Evolutionary conservation across 1,284 basidiomycete species (phyloP), one percentile per base, ranked within the genome.

Genomic region (Marasmius tenuissimus): DNA sequence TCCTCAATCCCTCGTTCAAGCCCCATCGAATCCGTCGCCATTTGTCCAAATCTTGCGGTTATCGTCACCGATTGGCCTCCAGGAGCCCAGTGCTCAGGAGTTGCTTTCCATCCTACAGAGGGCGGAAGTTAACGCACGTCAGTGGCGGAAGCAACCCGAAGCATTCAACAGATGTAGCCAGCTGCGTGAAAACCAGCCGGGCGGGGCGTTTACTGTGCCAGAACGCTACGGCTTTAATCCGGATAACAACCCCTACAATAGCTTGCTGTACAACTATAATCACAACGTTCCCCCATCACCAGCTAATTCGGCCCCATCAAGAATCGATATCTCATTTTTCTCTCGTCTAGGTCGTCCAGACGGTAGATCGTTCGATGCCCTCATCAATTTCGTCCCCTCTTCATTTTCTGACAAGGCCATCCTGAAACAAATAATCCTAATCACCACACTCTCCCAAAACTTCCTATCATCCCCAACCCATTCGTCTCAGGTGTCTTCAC

Each of bases 351-450:
- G 49, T 14, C 39, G 27, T 27, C 27, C 27, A 27, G 27, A 4
- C 45, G 45, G 45, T 16, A 47, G 39, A 16, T 27, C 59, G 9
- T 60, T 60, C 42, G 59, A 60, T 39, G 59, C 59, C 16, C 33
- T 60, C 22, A 45, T 60, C 51, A 60, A 60, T 33, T 54, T 54
- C 35, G 47, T 60, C 1, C 52, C 59, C n/a, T 55, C 59, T 35
- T 54, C 59, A 20, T 39, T 60, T 20, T 39, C 59, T 8, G 59
- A 60, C 34, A 60, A 60, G 37, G 22, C 59, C 11, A 56, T 56
- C 11, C 38, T 60, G 10, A 60, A 60, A 42, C 37, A 42, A 8
- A 48, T 37, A 11, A 34, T 60, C 22, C 52, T 60, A 3, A 38
- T 60, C 12, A 60, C 59, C 16, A 60, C 59, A 37, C 39, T 60